These are phyloP conservation scores for Colletotrichum liaoningense DNA, from an alignment of 2,329 filamentous ascomycete species.

Conservation along the genomic window DNA sequence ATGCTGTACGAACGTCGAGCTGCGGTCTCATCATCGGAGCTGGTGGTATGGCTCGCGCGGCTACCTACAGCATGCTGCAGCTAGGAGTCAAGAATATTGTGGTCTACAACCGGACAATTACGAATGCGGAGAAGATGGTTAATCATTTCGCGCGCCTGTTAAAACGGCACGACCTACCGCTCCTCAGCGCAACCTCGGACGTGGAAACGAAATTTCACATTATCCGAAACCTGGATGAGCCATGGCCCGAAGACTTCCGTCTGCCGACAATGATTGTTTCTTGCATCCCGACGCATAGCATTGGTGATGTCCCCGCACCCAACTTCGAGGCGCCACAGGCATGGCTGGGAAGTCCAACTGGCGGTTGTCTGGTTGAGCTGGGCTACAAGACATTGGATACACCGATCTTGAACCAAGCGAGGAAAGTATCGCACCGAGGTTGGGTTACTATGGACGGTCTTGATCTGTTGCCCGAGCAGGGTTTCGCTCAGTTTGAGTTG, in stretches of 20 bases:
- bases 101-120: slow-evolving; percentile 76
- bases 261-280: slow-evolving; percentile 81
- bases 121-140: slow-evolving; percentile 75
- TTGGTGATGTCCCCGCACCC: slow-evolving; percentile 72
- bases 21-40: slow-evolving; percentile 72
- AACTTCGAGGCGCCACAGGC: slow-evolving; percentile 76
- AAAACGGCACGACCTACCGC: slow-evolving; percentile 53
- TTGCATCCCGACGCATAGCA: slow-evolving; percentile 78
- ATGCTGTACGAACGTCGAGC: slow-evolving; percentile 67
- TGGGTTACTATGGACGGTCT: slow-evolving; percentile 84
- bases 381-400: slow-evolving; percentile 81
- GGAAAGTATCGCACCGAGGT: slow-evolving; percentile 66
- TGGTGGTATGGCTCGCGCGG: slow-evolving; percentile 82
- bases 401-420: slow-evolving; percentile 76
- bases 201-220: slow-evolving; percentile 65
- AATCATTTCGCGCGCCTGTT: slow-evolving; percentile 74
- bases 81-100: slow-evolving; percentile 82
- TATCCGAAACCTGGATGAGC: slow-evolving; percentile 65
- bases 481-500: slow-evolving; percentile 84
- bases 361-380: slow-evolving; percentile 80
- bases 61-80: slow-evolving; percentile 82
- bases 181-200: slow-evolving; percentile 50
- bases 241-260: slow-evolving; percentile 73
- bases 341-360: slow-evolving; percentile 79
- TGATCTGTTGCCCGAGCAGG: slow-evolving; percentile 82